A percentile compares a stretch with the other conserved stretches of the same genome.
These are phyloP conservation scores for Saccharomyces jurei DNA, from an alignment of 805 yeast species.

Conservation along the genomic window DNA sequence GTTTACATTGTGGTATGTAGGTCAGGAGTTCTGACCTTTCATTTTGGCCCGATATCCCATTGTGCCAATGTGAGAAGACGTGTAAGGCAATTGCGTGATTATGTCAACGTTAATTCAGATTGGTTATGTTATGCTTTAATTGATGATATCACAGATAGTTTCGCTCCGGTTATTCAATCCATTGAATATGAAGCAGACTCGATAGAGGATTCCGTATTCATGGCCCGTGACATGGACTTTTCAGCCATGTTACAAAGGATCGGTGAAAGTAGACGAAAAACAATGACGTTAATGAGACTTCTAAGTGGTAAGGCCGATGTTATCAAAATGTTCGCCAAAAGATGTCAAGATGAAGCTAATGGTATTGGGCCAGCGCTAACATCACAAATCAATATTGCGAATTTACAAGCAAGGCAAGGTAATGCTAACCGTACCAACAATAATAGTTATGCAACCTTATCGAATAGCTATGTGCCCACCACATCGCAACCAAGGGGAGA, in stretches of 20 bases:
- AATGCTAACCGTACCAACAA: conserved; percentile 2
- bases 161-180: conserved; percentile 71
- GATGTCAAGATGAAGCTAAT: conserved; percentile 67
- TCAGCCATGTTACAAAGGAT: conserved; percentile 70
- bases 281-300: conserved; percentile 85
- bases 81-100: conserved; percentile 69
- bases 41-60: conserved; percentile 58
- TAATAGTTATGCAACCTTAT: conserved; percentile 2
- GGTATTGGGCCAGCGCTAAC: conserved; percentile 37
- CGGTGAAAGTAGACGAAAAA: conserved; percentile 83
- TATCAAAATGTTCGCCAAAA: conserved; percentile 88
- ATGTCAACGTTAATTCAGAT: conserved; percentile 69
- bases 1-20: conserved; percentile 67
- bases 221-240: conserved; percentile 67
- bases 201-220: conserved; percentile 73
- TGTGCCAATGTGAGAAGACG: conserved; percentile 75
- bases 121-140: conserved; percentile 78
- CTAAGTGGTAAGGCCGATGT: conserved; percentile 94
- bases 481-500: conserved; percentile 71
- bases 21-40: conserved; percentile 61
- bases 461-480: conserved; percentile 1
- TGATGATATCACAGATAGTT: conserved; percentile 80
- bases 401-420: conserved; percentile 20
- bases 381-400: conserved; percentile 34
- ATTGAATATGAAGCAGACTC: conserved; percentile 77